These are phyloP conservation scores for Backusella liffmaniae DNA, from an alignment of 192 early-diverging fungal genomes.

Conservation along the genomic window DNA sequence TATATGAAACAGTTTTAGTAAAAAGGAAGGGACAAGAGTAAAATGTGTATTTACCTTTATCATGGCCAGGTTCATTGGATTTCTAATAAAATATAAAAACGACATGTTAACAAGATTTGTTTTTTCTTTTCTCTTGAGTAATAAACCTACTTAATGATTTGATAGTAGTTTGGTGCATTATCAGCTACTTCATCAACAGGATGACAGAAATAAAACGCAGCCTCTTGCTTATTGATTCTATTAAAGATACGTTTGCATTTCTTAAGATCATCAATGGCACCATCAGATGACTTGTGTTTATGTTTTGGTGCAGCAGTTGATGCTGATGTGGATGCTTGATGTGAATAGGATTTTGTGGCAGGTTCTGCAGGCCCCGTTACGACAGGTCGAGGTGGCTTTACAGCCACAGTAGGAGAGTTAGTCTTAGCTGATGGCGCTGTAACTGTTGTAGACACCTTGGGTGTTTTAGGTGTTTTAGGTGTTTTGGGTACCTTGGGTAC, in stretches of 20 bases:
- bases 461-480: constrained; percentile 12
- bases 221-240: constrained; percentile 43
- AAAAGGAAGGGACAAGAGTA: neutral
- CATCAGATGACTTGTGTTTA: constrained; percentile 12
- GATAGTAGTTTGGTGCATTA: constrained; percentile 60
- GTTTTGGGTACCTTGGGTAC: constrained; percentile 24
- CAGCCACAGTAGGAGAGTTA: constrained; percentile 10
- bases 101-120: constrained; percentile 28
- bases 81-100: constrained; percentile 40
- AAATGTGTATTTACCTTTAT: constrained; percentile 35
- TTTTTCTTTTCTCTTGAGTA: neutral
- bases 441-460: constrained; percentile 20
- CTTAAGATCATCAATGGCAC: constrained; percentile 33
- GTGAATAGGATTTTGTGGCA: neutral
- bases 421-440: constrained; percentile 24
- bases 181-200: constrained; percentile 60
- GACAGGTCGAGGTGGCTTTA: neutral
- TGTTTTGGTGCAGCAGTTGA: neutral
- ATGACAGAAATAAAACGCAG: constrained; percentile 57
- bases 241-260: constrained; percentile 40
- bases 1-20: neutral
- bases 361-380: neutral
- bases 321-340: neutral
- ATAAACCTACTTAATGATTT: constrained; percentile 44
- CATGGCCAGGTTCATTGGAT: constrained; percentile 55